Percentiles rank a stretch among this genome's conserved stretches.
Evolutionary conservation across 202 grass and related monocot genomes (phyloP).

Genomic region (Schoenoplectus tabernaemontani): DNA sequence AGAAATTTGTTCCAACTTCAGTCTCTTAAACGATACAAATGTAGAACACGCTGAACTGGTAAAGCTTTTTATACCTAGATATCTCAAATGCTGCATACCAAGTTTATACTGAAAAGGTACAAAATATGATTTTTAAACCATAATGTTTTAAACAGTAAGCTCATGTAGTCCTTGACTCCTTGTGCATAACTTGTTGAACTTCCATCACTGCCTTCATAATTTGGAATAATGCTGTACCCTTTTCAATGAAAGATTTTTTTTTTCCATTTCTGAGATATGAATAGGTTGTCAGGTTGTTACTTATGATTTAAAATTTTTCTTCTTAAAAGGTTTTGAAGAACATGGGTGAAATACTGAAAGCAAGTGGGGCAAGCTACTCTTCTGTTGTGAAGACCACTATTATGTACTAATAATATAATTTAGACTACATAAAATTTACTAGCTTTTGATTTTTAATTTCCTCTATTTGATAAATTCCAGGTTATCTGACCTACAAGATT

Average conservation of each 20-base stretch:
- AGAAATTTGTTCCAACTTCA: neutral
- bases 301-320: neutral
- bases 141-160: neutral
- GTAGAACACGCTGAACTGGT: neutral
- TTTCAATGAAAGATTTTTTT: neutral
- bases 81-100: neutral
- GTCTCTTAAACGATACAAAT: neutral
- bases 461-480: slow-evolving; percentile 28
- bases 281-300: neutral
- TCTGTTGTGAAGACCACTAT: slow-evolving; percentile 99
- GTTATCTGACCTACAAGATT: slow-evolving; percentile 88
- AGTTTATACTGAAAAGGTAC: neutral
- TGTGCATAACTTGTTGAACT: neutral
- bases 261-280: neutral
- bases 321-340: slow-evolving; percentile 71
- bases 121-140: neutral
- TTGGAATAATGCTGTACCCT: neutral
- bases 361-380: slow-evolving; percentile 74
- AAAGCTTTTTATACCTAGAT: neutral
- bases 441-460: neutral
- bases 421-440: neutral
- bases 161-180: neutral
- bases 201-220: neutral
- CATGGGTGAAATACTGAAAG: slow-evolving; percentile 90
- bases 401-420: slow-evolving; percentile 37